A percentile compares a stretch with the other conserved stretches of the same genome.
Conservation (phyloP, 306 rosid genomes). For the Chamaecrista fasciculata region DNA sequence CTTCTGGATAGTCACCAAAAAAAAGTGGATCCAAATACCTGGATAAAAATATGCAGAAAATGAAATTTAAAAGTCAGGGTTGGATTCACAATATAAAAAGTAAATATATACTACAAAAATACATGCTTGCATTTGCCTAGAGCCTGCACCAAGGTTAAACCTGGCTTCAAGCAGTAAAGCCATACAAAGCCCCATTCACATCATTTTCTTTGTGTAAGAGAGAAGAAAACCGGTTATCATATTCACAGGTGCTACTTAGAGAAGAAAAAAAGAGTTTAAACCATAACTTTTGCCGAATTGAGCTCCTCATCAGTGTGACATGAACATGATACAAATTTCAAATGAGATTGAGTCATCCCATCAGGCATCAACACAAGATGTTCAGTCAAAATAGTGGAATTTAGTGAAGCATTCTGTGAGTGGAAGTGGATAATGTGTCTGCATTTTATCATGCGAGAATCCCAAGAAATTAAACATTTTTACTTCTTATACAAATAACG, state of each 20-base stretch:
- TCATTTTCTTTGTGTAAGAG: background rate
- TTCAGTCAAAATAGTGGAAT: background rate
- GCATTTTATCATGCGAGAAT: background rate
- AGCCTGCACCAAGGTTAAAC: slow-evolving; percentile 20
- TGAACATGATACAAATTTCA: slow-evolving; percentile 13
- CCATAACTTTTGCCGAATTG: slow-evolving; percentile 4
- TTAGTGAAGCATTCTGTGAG: background rate
- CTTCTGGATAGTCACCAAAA: slow-evolving; percentile 79
- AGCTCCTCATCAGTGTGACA: background rate
- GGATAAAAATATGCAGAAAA: slow-evolving; percentile 9
- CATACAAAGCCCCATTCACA: background rate
- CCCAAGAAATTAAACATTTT: background rate
- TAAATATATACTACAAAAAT: background rate
- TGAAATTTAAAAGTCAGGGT: background rate
- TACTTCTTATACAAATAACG: background rate
- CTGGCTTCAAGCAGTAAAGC: slow-evolving; percentile 9
- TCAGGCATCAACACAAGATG: slow-evolving; percentile 6
- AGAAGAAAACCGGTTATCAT: background rate
- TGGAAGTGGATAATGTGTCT: background rate
- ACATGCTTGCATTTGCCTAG: slow-evolving; percentile 6
- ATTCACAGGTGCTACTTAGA: too few species aligned
- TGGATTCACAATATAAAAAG: background rate
- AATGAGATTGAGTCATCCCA: background rate
- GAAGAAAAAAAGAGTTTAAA: too few species aligned
- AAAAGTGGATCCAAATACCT: slow-evolving; percentile 82